Percentiles rank a stretch among this genome's conserved stretches.
phyloP scores from a whole-genome alignment of 2,329 filamentous ascomycete genomes.

The Penicillium janthinellum region DNA sequence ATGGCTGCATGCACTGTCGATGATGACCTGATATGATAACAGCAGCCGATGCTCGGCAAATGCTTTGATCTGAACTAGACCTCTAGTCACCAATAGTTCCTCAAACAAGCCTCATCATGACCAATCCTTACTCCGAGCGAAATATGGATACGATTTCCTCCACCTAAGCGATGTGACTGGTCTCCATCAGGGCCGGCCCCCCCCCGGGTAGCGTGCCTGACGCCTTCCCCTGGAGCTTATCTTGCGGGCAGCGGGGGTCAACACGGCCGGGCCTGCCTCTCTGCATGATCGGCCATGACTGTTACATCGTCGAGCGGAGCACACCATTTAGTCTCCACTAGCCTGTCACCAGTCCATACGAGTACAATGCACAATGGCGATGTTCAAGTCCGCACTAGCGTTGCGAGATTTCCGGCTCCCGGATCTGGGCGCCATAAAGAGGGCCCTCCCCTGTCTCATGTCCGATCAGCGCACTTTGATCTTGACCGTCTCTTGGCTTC shows the following conservation, averaged over 20 bases:
- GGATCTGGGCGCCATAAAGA: slow-evolving; percentile 1
- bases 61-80: neutral
- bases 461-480: neutral
- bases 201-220: neutral
- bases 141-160: too few relatives aligned
- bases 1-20: too few relatives aligned
- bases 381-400: slow-evolving; percentile 3
- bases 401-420: neutral
- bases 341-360: neutral
- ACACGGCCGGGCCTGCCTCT: slow-evolving; percentile 1
- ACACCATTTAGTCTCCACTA: slow-evolving; percentile 1
- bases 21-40: neutral
- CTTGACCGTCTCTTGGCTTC: neutral
- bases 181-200: neutral
- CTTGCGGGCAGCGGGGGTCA: slow-evolving; percentile 13
- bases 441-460: neutral
- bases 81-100: too few relatives aligned
- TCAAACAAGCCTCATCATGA: neutral
- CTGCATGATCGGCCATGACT: neutral
- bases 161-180: neutral
- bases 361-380: neutral
- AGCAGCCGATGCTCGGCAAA: neutral
- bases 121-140: neutral
- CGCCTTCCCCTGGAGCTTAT: slow-evolving; percentile 13
- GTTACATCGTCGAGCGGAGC: slow-evolving; percentile 10